A percentile compares a stretch with the other conserved stretches of the same genome.
phyloP scores from a whole-genome alignment of 805 yeast genomes.

The Barnettozyma pratensis region DNA sequence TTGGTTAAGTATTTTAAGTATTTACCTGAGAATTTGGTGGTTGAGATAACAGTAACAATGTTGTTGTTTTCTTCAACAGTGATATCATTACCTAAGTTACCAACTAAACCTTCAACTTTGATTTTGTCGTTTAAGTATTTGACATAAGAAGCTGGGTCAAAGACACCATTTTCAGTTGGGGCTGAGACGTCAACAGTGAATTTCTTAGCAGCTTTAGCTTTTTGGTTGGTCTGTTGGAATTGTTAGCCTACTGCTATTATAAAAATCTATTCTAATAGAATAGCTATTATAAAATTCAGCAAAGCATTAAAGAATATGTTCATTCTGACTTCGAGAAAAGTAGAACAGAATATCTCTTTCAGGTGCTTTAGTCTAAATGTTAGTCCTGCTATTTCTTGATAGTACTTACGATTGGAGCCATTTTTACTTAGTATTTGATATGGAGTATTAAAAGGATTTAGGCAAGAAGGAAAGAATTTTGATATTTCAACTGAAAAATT shows the following conservation, averaged over 20 bases:
- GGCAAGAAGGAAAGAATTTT: background rate
- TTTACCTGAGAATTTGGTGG: conserved; percentile 98
- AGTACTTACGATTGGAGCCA: conserved; percentile 92
- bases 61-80: conserved; percentile 85
- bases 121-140: conserved; percentile 98
- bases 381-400: conserved; percentile 16
- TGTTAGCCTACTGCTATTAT: conserved; percentile 71
- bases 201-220: conserved; percentile 78
- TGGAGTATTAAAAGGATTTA: background rate
- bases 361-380: conserved; percentile 17
- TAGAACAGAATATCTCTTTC: conserved; percentile 26
- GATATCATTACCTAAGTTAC: conserved; percentile 95
- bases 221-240: conserved; percentile 65
- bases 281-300: conserved; percentile 31
- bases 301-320: conserved; percentile 15
- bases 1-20: conserved; percentile 99
- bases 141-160: conserved; percentile 95
- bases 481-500: background rate
- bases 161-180: conserved; percentile 96
- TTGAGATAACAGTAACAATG: conserved; percentile 82
- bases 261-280: conserved; percentile 13
- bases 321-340: background rate
- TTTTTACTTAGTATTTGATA: conserved; percentile 29
- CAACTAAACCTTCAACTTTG: conserved; percentile 95
- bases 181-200: conserved; percentile 95